Evolutionary conservation across 208 protist genomes (phyloP), one percentile per base, ranked within the genome.

Genomic region (Trypanosomatidae sp.): DNA sequence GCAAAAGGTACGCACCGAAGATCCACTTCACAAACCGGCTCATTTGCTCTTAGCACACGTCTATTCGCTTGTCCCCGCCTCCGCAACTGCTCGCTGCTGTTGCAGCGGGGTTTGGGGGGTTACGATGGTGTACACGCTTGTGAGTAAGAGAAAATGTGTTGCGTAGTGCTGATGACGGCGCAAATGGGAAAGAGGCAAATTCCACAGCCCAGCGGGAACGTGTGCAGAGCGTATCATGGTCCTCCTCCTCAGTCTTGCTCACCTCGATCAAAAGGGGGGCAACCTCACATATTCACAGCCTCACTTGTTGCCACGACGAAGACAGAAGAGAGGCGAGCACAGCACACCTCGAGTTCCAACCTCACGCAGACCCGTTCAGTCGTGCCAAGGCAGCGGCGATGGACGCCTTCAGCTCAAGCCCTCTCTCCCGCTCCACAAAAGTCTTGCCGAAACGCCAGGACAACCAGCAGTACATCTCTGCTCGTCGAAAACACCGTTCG

Each of bases 391-490:
- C 79, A 22, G 64, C 53, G 8, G 80, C 62, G 33, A 80, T 74
- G 36, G 33, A 25, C 6, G 74, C 62, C 77, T 91, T 94, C 39
- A 94, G 52, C 12, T 69, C 66, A 2, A 80, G 68, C 6, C 83
- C 89, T 10, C 43, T 66, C 58, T 88, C 90, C 7, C 78, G 73
- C 56, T 94, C 71, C 33, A 84, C 56, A 80, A 95, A 95, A 17
- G 91, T 93, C n/a, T 77, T 84, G 2, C 79, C 82, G 69, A 95
- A 94, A 25, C 91, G 86, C 88, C 90, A 97, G 41, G 85, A 81
- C 25, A 97, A 82, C 93, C 93, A 97, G 62, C 86, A 91, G 75
- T 97, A 96, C 79, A 90, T 85, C 71, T 95, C 88, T 10, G 86
- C 82, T 33, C 85, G 80, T 39, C 80, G 80, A 73, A 92, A 94